phyloP scores from a whole-genome alignment of 345 rosid species.

The Populus tremula region DNA sequence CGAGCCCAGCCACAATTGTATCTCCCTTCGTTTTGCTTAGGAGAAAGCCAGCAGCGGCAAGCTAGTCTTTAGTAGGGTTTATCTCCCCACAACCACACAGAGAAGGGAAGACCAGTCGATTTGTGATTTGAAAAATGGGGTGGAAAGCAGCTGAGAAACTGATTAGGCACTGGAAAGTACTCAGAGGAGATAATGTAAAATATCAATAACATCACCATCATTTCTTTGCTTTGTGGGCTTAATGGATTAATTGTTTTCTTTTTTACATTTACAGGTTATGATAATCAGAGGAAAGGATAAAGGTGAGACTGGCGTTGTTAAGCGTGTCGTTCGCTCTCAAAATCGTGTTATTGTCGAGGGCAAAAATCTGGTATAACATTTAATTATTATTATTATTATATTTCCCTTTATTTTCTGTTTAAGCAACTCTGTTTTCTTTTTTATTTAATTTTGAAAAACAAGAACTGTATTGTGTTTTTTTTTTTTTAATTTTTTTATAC shows the following conservation, averaged over 20 bases:
- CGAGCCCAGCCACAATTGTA: too few relatives aligned
- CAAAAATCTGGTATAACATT: slow-evolving; percentile 64
- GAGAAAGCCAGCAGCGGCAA: too few relatives aligned
- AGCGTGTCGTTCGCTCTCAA: slow-evolving; percentile 80
- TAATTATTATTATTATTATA: background rate
- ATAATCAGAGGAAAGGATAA: slow-evolving; percentile 82
- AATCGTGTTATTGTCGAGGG: slow-evolving; percentile 88
- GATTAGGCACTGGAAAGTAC: slow-evolving; percentile 91
- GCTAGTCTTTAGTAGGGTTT: too few relatives aligned
- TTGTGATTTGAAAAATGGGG: slow-evolving; percentile 49
- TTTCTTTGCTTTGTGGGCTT: background rate
- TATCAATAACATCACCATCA: background rate
- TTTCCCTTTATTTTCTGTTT: background rate
- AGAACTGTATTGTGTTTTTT: background rate
- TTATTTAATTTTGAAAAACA: background rate
- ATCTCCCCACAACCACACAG: too few relatives aligned
- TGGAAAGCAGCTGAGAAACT: slow-evolving; percentile 99
- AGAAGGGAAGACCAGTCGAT: background rate
- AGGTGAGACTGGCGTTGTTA: slow-evolving; percentile 71
- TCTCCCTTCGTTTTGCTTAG: too few relatives aligned
- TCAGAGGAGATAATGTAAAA: slow-evolving; percentile 90
- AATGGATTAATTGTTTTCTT: background rate
- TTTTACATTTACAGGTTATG: slow-evolving; percentile 51
- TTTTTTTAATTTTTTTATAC: background rate
- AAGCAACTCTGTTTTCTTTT: background rate